Percentiles rank a stretch among this genome's conserved stretches.
Conservation (phyloP, 768 basidiomycete species). For the Podaxis mareebaensis region DNA sequence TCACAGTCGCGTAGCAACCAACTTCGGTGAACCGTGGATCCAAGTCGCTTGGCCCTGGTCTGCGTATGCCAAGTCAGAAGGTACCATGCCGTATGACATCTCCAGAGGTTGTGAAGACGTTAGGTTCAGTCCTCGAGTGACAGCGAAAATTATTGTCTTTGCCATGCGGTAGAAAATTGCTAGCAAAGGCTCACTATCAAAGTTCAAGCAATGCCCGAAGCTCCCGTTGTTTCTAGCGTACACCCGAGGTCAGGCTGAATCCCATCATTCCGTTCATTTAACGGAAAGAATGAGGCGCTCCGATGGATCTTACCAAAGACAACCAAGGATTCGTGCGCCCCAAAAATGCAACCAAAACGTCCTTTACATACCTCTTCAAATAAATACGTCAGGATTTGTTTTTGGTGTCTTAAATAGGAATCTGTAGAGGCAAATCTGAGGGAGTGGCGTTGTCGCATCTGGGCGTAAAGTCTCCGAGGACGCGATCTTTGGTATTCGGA, state of each 20-base stretch:
- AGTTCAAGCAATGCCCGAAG: not conserved
- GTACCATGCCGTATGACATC: not conserved
- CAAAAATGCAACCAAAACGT: not conserved
- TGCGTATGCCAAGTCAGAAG: not conserved
- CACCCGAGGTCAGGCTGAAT: not conserved
- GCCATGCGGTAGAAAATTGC: not conserved
- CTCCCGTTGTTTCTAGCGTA: not conserved
- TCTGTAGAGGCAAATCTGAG: not conserved
- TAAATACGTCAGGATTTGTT: not conserved
- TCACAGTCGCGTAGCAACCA: slow-evolving; percentile 13
- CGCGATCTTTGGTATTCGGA: not conserved
- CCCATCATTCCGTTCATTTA: not conserved
- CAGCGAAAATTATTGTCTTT: slow-evolving; percentile 12
- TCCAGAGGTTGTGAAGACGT: not conserved
- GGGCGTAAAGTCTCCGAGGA: not conserved
- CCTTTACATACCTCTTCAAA: not conserved
- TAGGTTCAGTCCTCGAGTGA: slow-evolving; percentile 1
- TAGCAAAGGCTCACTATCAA: not conserved
- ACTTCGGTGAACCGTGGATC: not conserved
- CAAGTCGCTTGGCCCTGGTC: not conserved
- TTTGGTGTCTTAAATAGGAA: not conserved
- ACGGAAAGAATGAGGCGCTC: not conserved
- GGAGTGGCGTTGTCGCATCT: not conserved
- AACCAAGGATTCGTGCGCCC: not conserved
- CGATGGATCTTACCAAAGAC: not conserved